Base-by-base conservation (phyloP, 305 asterid genomes). In the Solanum aculeatissimum region DNA sequence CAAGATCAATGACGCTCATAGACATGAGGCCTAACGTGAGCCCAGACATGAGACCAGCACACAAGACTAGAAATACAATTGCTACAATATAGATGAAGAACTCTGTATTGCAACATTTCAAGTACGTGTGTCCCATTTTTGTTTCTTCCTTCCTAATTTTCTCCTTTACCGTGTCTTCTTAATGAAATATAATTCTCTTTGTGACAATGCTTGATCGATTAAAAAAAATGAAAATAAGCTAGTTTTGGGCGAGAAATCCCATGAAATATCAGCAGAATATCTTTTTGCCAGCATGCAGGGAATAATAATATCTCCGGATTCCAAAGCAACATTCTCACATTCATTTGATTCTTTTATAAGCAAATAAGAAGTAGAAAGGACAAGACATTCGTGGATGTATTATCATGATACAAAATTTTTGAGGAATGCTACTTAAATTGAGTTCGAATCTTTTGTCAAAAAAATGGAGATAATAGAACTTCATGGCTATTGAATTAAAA, bases 1-100 rank as follows among this genome's bases (percentile, higher is more conserved):
- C 98, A 80, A 95, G 98, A 92, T 96, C 98, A 86, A 96, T 95
- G 35, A 88, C 87, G 82, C 97, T 92, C 86, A 95, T 94, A 16
- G 97, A 94, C 98, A 95, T 94, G 88, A 94, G 95, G 74, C 96
- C 98, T 85, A 95, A 75, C 75, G 98, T 95, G 55, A 93, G 97
- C 25, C 99, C 99, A 58, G 96, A 92, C 98, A 94, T 93, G 65
- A 94, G 23, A 29, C 98, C 97, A 15, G 97, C 95, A 57, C 94
- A 92, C 62, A 86, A 7, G 38, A 92, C 94, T 55, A 94, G 80
- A 58, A 90, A 74, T 53, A 87, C 85, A 23, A 92, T 80, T 49
- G 88, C 91, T 63, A 79, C 86, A 79, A 95, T 85, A 90, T 90
- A 91, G 63, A 94, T 68, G 88, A 94, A 92, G 86, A 95, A 94